Base-by-base conservation (phyloP, 768 basidiomycete genomes). In the Psilocybe azurescens region DNA sequence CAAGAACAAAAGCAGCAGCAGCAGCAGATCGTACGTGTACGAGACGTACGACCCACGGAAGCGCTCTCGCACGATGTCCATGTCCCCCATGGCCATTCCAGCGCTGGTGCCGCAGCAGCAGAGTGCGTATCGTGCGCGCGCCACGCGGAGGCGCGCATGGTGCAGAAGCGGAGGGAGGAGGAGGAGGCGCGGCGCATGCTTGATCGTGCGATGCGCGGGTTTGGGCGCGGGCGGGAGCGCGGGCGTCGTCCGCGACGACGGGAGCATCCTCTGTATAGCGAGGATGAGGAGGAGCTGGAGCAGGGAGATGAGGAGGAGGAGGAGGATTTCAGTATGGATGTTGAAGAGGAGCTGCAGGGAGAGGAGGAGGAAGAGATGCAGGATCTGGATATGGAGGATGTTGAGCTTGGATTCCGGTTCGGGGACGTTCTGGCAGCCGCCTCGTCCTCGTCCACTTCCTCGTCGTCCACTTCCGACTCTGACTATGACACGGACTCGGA, bases 61-160 rank as follows among this genome's bases (percentile, higher is more conserved):
- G 4, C 70, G 74, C 47, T 79, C 76, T 73, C 77, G 30, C 87
- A 88, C 67, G 75, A 82, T 56, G 39, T 54, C 4, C 36, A 39
- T 39, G 9, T 44, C 38, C 20, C 55, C n/a, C 16, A 16, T 53
- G 18, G 44, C 20, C 10, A 46, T n/a, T 32, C 53, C 41, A 36
- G 39, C 10, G 47, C 32, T 39, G 46, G 14, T 5, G 46, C 8
- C 14, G n/a, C n/a, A 47, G 46, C 20, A 13, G 16, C 2, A 13
- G 46, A 5, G 14, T 47, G 46, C 14, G 16, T 6, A 16, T 16
- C 14, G 16, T 16, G 20, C 46, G 46, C 33, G 11, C 8, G 6
- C 1, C 41, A 16, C 1, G 5, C n/a, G 1, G 20, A 14, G 3
- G 10, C 28, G 48, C 48, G 48, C 5, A 24, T 10, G 18, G 18